phyloP scores from a whole-genome alignment of 352 stramenopile genomes.

The Poterioochromonas sp. region DNA sequence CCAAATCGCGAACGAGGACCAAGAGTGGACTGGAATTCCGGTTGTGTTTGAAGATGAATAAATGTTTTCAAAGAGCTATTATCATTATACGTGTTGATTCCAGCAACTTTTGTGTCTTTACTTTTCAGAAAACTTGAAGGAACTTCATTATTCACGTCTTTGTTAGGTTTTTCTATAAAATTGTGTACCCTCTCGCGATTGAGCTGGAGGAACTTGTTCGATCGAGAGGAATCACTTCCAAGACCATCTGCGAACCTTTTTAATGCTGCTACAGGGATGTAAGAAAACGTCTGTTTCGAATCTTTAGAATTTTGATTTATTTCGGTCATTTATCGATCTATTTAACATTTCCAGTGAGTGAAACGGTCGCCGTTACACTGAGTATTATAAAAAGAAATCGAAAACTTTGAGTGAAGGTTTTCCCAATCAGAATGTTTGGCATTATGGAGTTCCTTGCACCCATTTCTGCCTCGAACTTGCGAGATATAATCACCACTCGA shows the following conservation, averaged over 20 bases:
- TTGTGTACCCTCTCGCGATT: background rate
- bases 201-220: background rate
- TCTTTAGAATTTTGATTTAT: no score
- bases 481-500: no score
- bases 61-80: background rate
- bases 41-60: constrained; percentile 35
- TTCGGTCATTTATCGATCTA: no score
- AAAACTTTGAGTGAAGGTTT: no score
- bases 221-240: background rate
- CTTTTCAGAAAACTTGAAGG: background rate
- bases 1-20: constrained; percentile 44
- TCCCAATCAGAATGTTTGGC: no score
- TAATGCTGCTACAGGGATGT: constrained; percentile 6
- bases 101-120: background rate
- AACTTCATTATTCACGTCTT: background rate
- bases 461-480: no score
- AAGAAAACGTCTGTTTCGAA: no score
- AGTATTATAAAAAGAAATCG: no score
- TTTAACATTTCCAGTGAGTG: no score
- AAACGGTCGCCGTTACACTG: no score
- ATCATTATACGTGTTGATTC: background rate
- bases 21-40: constrained; percentile 43
- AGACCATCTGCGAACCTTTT: constrained; percentile 17
- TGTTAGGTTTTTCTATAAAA: constrained; percentile 2
- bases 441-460: no score